A percentile compares a stretch with the other conserved stretches of the same genome.
Evolutionary conservation across 139 green algal genomes (phyloP).

Genomic region (Spirogloea muscicola): DNA sequence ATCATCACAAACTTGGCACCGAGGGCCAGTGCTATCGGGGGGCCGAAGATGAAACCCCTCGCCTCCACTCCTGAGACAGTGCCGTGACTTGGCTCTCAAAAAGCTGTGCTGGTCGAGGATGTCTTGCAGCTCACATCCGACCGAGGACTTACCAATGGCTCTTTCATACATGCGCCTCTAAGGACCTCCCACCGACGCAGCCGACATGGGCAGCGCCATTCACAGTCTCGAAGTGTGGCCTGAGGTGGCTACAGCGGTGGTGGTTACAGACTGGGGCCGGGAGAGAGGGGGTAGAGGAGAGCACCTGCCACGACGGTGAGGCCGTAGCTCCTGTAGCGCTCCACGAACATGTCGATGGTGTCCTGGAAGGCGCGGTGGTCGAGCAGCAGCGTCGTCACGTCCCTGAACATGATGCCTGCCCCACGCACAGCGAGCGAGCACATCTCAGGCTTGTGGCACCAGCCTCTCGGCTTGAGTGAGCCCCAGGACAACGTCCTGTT

Average conservation of each 20-base stretch:
- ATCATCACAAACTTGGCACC: constrained; percentile 84
- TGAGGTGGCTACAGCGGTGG: too few relatives aligned
- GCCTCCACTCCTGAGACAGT: constrained; percentile 98
- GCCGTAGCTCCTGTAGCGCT: constrained; percentile 34
- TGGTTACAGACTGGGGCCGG: too few relatives aligned
- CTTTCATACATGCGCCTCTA: too few relatives aligned
- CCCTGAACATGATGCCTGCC: constrained; percentile 89
- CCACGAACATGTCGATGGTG: constrained; percentile 48
- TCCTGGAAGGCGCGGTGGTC: constrained; percentile 59
- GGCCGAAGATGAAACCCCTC: constrained; percentile 95
- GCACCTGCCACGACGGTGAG: constrained; percentile 33
- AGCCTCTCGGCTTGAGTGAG: background rate
- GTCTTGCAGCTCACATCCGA: too few relatives aligned
- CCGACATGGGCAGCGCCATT: too few relatives aligned
- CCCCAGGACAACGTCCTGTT: background rate
- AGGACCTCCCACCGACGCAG: too few relatives aligned
- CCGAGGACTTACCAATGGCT: too few relatives aligned
- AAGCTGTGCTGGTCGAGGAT: too few relatives aligned
- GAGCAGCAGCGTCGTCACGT: constrained; percentile 92
- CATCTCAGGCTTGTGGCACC: background rate
- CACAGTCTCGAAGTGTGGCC: too few relatives aligned
- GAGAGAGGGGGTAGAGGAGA: too few relatives aligned
- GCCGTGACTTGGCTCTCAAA: too few relatives aligned
- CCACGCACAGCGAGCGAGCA: background rate
- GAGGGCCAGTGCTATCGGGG: constrained; percentile 85